Evolutionary conservation across 306 rosid species (phyloP).

Genomic region (Myrica gale): DNA sequence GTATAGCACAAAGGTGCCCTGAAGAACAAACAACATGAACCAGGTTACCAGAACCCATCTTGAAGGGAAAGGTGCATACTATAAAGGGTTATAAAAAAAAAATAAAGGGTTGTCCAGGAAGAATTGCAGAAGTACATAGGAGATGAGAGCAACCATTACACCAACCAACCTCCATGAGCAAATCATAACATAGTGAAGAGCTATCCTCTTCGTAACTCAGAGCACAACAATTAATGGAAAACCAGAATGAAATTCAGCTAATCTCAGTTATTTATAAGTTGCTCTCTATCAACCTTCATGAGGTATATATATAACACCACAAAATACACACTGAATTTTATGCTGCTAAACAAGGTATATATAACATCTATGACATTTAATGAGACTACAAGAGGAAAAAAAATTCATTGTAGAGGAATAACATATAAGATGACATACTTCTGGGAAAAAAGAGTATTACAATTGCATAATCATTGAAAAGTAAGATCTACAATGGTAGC

Average conservation of each 20-base stretch:
- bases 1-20: neutral
- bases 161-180: slow-evolving; percentile 1
- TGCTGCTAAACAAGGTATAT: neutral
- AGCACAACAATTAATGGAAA: neutral
- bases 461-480: neutral
- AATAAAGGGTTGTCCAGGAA: neutral
- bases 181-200: neutral
- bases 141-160: neutral
- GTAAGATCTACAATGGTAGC: too few species aligned
- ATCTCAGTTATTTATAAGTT: neutral
- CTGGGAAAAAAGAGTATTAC: neutral
- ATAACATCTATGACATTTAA: neutral
- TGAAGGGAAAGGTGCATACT: neutral
- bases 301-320: neutral
- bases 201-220: neutral
- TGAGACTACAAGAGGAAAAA: neutral
- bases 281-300: neutral
- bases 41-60: slow-evolving; percentile 2
- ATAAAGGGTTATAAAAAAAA: neutral
- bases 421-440: neutral
- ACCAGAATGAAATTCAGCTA: neutral
- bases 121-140: neutral
- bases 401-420: neutral
- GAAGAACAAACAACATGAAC: neutral
- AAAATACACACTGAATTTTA: neutral